Evolutionary conservation across 768 basidiomycete genomes (phyloP), one percentile per base, ranked within the genome.

Genomic region (Botryobasidium botryosum): DNA sequence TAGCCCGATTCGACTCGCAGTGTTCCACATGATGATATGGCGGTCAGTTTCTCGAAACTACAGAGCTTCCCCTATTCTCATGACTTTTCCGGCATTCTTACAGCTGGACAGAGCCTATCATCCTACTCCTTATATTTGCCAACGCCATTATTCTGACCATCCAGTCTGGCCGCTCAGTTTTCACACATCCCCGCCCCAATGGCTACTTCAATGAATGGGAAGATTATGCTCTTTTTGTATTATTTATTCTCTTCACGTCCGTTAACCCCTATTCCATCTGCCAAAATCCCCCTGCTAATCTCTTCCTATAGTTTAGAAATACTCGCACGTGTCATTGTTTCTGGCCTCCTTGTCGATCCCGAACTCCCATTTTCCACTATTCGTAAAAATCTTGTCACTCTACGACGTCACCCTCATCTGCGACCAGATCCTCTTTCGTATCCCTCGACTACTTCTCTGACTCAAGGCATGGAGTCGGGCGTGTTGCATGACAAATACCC

Each of bases 191-290:
- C 3, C 54, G 57, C 3, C 64, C 26, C 18, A 61, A 56, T 40
- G 87, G 87, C 6, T 96, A 82, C 64, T 94, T 96, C 62, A 74
- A 79, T 48, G 51, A 61, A 10, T 96, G 91, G 91, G 86, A 90
- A 55, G 91, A 96, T 59, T 79, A 73, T 55, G 75, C 68, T 17
- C 64, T 96, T n/a, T 85, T 96, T 58, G 70, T 55, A 17, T 62
- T 96, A 44, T 96, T 96, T 61, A 61, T 78, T 47, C 54, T 84
- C 53, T 96, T 87, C 68, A 88, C 87, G 81, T 80, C 62, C 55
- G 78, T 70, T 12, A 18, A 35, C 15, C 32, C 10, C 7, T 7
- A 17, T 6, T 40, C 40, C 26, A n/a, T 35, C 27, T 40, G 40
- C 29, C 41, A 46, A n/a, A 29, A 18, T 41, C 17, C 17, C 36